A percentile compares a stretch with the other conserved stretches of the same genome.
These are phyloP conservation scores for Gleditsia sinensis DNA, from an alignment of 306 rosid species.

Conservation along the genomic window DNA sequence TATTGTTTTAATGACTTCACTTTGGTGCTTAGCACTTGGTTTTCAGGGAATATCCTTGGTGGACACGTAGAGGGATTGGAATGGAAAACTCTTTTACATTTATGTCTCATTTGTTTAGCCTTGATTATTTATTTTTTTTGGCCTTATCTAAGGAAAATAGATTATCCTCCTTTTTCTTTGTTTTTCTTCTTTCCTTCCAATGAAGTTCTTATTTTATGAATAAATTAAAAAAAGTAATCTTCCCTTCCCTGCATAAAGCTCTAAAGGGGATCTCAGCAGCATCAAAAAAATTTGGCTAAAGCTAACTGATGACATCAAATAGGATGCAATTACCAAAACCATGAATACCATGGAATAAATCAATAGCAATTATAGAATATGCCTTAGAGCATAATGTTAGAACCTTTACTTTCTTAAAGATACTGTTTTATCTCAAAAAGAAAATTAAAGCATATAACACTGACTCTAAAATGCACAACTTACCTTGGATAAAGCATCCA, in stretches of 20 bases:
- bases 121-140: neutral
- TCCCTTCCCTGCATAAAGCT: neutral
- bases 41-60: neutral
- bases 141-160: neutral
- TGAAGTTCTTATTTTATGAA: neutral
- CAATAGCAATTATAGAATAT: neutral
- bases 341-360: neutral
- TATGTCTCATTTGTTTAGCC: neutral
- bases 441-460: constrained; percentile 7
- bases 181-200: constrained; percentile 2
- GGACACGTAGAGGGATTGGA: neutral
- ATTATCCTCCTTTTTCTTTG: neutral
- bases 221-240: neutral
- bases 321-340: neutral
- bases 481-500: constrained; percentile 99
- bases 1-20: neutral
- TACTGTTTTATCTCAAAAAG: constrained; percentile 17
- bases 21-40: neutral
- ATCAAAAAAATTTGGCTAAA: neutral
- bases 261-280: neutral
- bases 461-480: constrained; percentile 8
- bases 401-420: constrained; percentile 9
- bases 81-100: neutral
- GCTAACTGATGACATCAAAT: neutral
- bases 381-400: constrained; percentile 5